Conservation (phyloP, 306 rosid species). For the Trifolium dubium region DNA sequence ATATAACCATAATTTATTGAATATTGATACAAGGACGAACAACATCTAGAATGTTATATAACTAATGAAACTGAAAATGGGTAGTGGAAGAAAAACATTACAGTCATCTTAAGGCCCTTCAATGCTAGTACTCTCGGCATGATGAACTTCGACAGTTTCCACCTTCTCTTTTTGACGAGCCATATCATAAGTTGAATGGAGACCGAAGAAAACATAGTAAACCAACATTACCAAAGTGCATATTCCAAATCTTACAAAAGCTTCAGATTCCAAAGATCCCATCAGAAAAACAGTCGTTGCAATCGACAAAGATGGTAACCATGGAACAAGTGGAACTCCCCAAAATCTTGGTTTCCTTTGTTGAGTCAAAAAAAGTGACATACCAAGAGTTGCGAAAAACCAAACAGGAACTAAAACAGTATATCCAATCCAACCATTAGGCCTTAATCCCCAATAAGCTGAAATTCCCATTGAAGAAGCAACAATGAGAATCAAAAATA, state of each 20-base stretch:
- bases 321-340: slow-evolving; percentile 89
- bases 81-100: slow-evolving; percentile 17
- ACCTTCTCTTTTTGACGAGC: slow-evolving; percentile 59
- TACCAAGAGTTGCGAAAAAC: slow-evolving; percentile 71
- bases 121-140: slow-evolving; percentile 37
- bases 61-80: no score
- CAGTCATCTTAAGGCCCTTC: slow-evolving; percentile 49
- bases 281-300: slow-evolving; percentile 73
- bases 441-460: slow-evolving; percentile 66
- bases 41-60: no score
- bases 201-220: slow-evolving; percentile 72
- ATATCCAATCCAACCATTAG: slow-evolving; percentile 72
- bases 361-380: slow-evolving; percentile 55
- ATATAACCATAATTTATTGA: no score
- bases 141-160: slow-evolving; percentile 31
- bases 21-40: no score
- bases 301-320: slow-evolving; percentile 81
- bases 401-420: slow-evolving; percentile 58
- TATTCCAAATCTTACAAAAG: slow-evolving; percentile 73
- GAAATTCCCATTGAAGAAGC: slow-evolving; percentile 73
- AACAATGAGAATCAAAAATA: slow-evolving; percentile 59
- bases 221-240: slow-evolving; percentile 66
- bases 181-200: slow-evolving; percentile 80
- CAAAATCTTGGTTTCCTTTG: slow-evolving; percentile 73
- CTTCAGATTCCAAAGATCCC: slow-evolving; percentile 60